Conservation (phyloP, 352 stramenopile genomes). For the Lagenidium sp. region DNA sequence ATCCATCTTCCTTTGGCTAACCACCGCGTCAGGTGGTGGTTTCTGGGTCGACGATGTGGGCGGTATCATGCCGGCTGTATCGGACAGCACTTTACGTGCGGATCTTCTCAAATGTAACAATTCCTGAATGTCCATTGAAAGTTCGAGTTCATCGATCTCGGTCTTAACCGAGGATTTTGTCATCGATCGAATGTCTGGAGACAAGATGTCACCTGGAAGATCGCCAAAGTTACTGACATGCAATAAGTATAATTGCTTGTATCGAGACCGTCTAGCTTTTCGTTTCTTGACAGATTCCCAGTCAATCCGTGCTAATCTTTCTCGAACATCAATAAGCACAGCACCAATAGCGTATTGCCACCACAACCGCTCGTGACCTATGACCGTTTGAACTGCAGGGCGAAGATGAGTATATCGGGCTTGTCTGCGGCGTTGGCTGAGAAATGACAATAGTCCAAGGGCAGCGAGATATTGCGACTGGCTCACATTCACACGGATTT, state of each 20-base stretch:
- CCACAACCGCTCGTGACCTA: conserved; percentile 44
- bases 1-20: not conserved
- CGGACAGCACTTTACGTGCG: conserved; percentile 37
- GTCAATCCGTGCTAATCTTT: conserved; percentile 62
- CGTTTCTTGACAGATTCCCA: conserved; percentile 30
- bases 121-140: conserved; percentile 58
- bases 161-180: conserved; percentile 34
- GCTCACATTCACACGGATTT: conserved; percentile 53
- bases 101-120: conserved; percentile 47
- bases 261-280: conserved; percentile 32
- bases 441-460: conserved; percentile 64
- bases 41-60: not conserved
- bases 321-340: conserved; percentile 60
- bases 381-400: conserved; percentile 30
- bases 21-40: not conserved
- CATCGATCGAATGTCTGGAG: conserved; percentile 24
- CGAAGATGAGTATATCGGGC: conserved; percentile 46
- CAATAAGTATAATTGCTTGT: conserved; percentile 54
- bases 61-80: conserved; percentile 15
- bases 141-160: conserved; percentile 62
- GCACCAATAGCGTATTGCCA: conserved; percentile 73
- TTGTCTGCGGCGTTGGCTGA: conserved; percentile 52
- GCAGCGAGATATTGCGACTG: conserved; percentile 69
- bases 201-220: conserved; percentile 27
- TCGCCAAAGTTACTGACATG: not conserved